A percentile compares a stretch with the other conserved stretches of the same genome.
phyloP scores from a whole-genome alignment of 306 rosid genomes.

The Vigna mungo region DNA sequence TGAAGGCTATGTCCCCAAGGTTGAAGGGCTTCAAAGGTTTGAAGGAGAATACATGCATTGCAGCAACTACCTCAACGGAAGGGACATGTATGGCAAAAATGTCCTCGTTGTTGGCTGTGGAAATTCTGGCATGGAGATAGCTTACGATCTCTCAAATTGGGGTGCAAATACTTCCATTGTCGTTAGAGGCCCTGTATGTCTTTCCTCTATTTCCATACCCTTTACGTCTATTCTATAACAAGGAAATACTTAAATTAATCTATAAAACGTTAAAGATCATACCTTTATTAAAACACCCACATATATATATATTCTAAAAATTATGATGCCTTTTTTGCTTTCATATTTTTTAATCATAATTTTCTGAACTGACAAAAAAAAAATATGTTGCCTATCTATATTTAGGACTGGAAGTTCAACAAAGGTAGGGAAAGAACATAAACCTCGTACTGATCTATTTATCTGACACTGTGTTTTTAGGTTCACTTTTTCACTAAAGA shows the following conservation, averaged over 20 bases:
- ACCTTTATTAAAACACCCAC: background rate
- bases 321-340: background rate
- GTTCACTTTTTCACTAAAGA: slow-evolving; percentile 58
- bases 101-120: slow-evolving; percentile 81
- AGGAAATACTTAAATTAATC: background rate
- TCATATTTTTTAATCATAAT: background rate
- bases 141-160: slow-evolving; percentile 64
- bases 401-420: background rate
- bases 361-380: too few relatives aligned
- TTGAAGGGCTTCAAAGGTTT: slow-evolving; percentile 54
- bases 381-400: too few relatives aligned
- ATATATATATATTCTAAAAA: background rate
- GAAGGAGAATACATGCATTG: slow-evolving; percentile 63
- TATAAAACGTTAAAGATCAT: background rate
- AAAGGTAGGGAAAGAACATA: background rate
- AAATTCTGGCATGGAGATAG: slow-evolving; percentile 81
- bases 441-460: background rate
- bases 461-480: slow-evolving; percentile 33
- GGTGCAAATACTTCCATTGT: slow-evolving; percentile 71
- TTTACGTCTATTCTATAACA: background rate
- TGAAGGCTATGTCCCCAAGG: slow-evolving; percentile 49
- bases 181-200: slow-evolving; percentile 54
- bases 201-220: background rate
- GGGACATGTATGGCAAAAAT: slow-evolving; percentile 47
- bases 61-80: slow-evolving; percentile 56